Evolutionary conservation across 2,329 filamentous ascomycete species (phyloP).

Genomic region (Lachnellula hyalina): DNA sequence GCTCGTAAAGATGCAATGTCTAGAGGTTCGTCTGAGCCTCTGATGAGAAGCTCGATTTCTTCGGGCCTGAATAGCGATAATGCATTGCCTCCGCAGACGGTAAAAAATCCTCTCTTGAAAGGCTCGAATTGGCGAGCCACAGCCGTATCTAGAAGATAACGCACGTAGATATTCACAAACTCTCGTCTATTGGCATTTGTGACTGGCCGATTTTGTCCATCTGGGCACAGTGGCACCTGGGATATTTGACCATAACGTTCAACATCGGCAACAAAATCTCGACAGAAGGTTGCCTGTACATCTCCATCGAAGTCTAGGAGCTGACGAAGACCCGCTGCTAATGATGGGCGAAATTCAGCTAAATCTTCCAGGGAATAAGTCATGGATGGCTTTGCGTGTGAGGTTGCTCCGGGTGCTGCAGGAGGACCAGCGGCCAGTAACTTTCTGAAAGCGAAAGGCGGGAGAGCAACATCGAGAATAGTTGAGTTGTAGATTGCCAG

Average conservation of each 20-base stretch:
- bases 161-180: slow-evolving; percentile 80
- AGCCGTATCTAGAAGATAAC: slow-evolving; percentile 71
- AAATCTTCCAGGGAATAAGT: slow-evolving; percentile 76
- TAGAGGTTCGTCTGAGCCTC: slow-evolving; percentile 77
- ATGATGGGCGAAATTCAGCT: slow-evolving; percentile 70
- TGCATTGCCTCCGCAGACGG: slow-evolving; percentile 83
- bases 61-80: slow-evolving; percentile 82
- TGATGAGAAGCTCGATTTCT: slow-evolving; percentile 82
- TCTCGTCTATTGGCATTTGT: slow-evolving; percentile 81
- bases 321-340: slow-evolving; percentile 70
- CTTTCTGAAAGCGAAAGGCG: slow-evolving; percentile 85
- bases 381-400: slow-evolving; percentile 56
- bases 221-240: slow-evolving; percentile 65
- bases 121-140: slow-evolving; percentile 83
- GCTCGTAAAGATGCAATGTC: slow-evolving; percentile 71
- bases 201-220: slow-evolving; percentile 68
- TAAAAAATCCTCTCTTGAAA: slow-evolving; percentile 91
- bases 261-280: slow-evolving; percentile 73
- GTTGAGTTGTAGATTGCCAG: slow-evolving; percentile 94
- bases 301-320: slow-evolving; percentile 80
- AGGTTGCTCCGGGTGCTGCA: slow-evolving; percentile 47
- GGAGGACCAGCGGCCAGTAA: slow-evolving; percentile 72
- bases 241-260: slow-evolving; percentile 69
- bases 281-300: slow-evolving; percentile 72
- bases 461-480: slow-evolving; percentile 81